These are phyloP conservation scores for Cutaneotrichosporon sp. DNA, from an alignment of 1,284 basidiomycete species.

Conservation along the genomic window DNA sequence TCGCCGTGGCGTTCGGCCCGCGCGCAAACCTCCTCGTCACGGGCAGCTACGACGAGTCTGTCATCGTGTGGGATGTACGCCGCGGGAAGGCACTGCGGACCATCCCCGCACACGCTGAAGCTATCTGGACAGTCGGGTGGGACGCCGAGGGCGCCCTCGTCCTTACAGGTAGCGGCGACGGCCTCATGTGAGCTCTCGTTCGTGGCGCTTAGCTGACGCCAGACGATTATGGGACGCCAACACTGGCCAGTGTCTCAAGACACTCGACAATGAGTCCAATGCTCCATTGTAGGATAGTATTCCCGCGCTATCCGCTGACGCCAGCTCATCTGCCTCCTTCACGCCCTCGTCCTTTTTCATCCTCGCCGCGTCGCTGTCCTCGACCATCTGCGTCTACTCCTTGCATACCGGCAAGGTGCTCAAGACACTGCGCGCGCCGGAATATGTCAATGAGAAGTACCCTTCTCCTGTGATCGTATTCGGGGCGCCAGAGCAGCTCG, in stretches of 20 bases:
- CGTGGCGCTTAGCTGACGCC: slow-evolving; percentile 5
- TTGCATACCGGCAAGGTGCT: slow-evolving; percentile 85
- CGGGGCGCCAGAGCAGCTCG: slow-evolving; percentile 5
- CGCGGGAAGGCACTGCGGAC: slow-evolving; percentile 72
- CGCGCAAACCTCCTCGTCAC: slow-evolving; percentile 82
- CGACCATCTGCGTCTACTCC: slow-evolving; percentile 88
- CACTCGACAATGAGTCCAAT: slow-evolving; percentile 91
- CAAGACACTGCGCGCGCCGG: slow-evolving; percentile 61
- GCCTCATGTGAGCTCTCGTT: slow-evolving; percentile 68
- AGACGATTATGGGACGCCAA: slow-evolving; percentile 96
- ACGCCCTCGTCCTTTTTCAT: slow-evolving; percentile 87
- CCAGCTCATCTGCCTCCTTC: slow-evolving; percentile 55
- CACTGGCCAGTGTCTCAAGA: slow-evolving; percentile 95
- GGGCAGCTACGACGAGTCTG: slow-evolving; percentile 90
- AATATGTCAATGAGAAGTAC: slow-evolving; percentile 29
- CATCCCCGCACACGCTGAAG: slow-evolving; percentile 92
- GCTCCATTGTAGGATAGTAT: slow-evolving; percentile 66
- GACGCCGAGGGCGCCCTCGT: slow-evolving; percentile 92
- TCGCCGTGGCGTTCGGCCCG: slow-evolving; percentile 86
- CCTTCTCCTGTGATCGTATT: slow-evolving; percentile 35
- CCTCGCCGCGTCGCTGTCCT: slow-evolving; percentile 83
- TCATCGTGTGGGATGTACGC: slow-evolving; percentile 91
- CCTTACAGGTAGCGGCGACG: slow-evolving; percentile 91
- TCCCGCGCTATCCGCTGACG: slow-evolving; percentile 12
- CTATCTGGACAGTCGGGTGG: slow-evolving; percentile 88